Evolutionary conservation across 2,329 filamentous ascomycete genomes (phyloP).

Genomic region (Diplodia seriata): DNA sequence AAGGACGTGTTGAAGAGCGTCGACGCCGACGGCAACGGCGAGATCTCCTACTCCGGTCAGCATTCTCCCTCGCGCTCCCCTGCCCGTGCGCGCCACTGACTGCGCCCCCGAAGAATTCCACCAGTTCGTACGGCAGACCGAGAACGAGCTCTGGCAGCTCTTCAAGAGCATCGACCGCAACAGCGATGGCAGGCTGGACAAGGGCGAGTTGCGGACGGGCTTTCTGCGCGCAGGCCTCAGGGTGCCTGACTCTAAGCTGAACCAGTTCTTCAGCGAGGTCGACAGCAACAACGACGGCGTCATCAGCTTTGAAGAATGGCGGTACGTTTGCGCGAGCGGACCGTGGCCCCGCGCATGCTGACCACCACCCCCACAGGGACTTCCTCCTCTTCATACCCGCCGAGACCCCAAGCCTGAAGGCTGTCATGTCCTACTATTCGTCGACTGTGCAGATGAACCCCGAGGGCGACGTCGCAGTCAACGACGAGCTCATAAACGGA

Average conservation of each 20-base stretch:
- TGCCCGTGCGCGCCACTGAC: slow-evolving; percentile 37
- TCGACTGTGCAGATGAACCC: slow-evolving; percentile 87
- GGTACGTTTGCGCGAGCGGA: slow-evolving; percentile 65
- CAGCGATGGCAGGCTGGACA: slow-evolving; percentile 83
- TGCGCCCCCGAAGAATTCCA: slow-evolving; percentile 74
- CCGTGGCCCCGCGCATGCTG: slow-evolving; percentile 20
- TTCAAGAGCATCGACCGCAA: slow-evolving; percentile 89
- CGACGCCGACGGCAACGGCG: slow-evolving; percentile 85
- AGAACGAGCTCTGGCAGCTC: slow-evolving; percentile 79
- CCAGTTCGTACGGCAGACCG: slow-evolving; percentile 84
- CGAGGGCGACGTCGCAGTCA: slow-evolving; percentile 92
- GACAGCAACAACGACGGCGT: slow-evolving; percentile 86
- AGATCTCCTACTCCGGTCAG: slow-evolving; percentile 86
- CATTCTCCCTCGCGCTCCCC: slow-evolving; percentile 14
- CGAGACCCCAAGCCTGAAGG: slow-evolving; percentile 73
- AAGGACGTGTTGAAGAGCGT: slow-evolving; percentile 80
- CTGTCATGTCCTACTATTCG: slow-evolving; percentile 89
- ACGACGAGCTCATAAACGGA: slow-evolving; percentile 89
- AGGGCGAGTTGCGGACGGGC: slow-evolving; percentile 79
- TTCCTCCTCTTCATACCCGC: slow-evolving; percentile 89
- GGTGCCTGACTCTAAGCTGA: slow-evolving; percentile 77
- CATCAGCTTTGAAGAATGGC: slow-evolving; percentile 95
- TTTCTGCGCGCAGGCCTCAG: slow-evolving; percentile 80
- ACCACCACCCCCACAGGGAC: slow-evolving; percentile 63
- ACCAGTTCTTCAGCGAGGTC: slow-evolving; percentile 87